phyloP scores from a whole-genome alignment of 805 yeast genomes.

The Pichia insulana region DNA sequence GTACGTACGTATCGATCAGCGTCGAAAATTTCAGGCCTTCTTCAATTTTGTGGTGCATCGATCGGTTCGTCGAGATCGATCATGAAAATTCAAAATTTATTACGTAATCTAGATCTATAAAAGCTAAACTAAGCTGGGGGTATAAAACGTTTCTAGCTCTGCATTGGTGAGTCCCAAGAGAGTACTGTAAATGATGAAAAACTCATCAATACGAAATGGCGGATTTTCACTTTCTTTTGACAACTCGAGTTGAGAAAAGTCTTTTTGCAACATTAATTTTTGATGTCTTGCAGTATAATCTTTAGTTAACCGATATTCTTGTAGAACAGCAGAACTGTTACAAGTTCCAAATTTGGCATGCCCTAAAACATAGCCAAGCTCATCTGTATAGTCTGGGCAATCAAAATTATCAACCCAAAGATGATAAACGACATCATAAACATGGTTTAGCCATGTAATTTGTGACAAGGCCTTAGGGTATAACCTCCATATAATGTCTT shows the following conservation, averaged over 20 bases:
- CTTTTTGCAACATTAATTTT: slow-evolving; percentile 9
- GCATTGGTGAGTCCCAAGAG: slow-evolving; percentile 11
- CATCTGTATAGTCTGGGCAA: slow-evolving; percentile 19
- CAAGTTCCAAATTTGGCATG: slow-evolving; percentile 23
- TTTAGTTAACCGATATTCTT: slow-evolving; percentile 26
- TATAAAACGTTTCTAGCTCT: slow-evolving; percentile 2
- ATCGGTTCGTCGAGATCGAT: too few species aligned
- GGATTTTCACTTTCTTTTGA: slow-evolving; percentile 16
- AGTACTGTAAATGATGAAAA: slow-evolving; percentile 18
- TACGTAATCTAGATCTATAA: too few species aligned
- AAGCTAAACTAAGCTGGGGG: too few species aligned
- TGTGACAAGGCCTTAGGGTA: slow-evolving; percentile 31
- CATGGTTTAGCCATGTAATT: slow-evolving; percentile 31
- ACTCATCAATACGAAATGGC: slow-evolving; percentile 24
- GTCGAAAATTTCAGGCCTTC: too few species aligned
- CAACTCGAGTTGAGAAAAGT: slow-evolving; percentile 10
- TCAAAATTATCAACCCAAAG: slow-evolving; percentile 40
- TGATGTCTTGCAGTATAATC: slow-evolving; percentile 21
- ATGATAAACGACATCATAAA: slow-evolving; percentile 43
- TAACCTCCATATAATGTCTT: slow-evolving; percentile 38
- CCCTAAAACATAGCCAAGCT: background rate
- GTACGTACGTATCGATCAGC: too few species aligned
- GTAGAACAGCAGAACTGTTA: slow-evolving; percentile 22
- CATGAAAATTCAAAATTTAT: too few species aligned
- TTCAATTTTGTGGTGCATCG: too few species aligned